phyloP scores from a whole-genome alignment of 352 stramenopile species.

The Globisporangium carolinianum region DNA sequence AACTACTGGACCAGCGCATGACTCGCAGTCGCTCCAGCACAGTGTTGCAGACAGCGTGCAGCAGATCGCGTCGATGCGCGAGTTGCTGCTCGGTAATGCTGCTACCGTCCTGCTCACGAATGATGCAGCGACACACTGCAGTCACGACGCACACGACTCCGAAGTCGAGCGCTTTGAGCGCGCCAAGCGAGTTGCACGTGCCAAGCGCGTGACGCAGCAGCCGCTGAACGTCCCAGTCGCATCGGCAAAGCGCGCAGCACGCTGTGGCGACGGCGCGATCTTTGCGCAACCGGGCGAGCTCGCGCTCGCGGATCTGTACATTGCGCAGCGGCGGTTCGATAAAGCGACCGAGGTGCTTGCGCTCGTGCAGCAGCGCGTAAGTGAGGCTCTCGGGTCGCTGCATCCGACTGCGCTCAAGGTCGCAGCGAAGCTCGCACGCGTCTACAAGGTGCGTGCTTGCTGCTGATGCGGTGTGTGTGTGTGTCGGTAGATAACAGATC shows the following conservation, averaged over 20 bases:
- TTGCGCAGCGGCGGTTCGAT: constrained; percentile 45
- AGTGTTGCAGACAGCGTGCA: constrained; percentile 16
- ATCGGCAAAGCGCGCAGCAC: constrained; percentile 34
- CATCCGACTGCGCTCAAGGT: constrained; percentile 62
- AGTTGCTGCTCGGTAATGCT: constrained; percentile 13
- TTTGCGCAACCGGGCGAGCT: constrained; percentile 44
- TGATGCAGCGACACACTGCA: background rate
- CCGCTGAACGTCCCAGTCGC: constrained; percentile 44
- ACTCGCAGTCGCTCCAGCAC: constrained; percentile 23
- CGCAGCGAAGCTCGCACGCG: constrained; percentile 26
- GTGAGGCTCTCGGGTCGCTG: constrained; percentile 28
- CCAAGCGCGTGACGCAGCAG: constrained; percentile 51
- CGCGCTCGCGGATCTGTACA: constrained; percentile 47
- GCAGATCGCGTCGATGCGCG: constrained; percentile 25
- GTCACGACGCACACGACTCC: constrained; percentile 11
- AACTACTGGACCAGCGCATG: constrained; percentile 13
- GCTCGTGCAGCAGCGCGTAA: constrained; percentile 20
- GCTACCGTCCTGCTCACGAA: background rate
- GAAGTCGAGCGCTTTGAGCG: constrained; percentile 47
- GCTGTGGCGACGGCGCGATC: constrained; percentile 27
- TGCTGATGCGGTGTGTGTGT: too few relatives aligned
- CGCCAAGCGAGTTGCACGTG: constrained; percentile 29
- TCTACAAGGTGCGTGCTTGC: constrained; percentile 17
- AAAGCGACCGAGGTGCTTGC: constrained; percentile 35
- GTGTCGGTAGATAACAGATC: background rate